Conservation (phyloP, 768 basidiomycete species). For the Leucosporidium scottii region DNA sequence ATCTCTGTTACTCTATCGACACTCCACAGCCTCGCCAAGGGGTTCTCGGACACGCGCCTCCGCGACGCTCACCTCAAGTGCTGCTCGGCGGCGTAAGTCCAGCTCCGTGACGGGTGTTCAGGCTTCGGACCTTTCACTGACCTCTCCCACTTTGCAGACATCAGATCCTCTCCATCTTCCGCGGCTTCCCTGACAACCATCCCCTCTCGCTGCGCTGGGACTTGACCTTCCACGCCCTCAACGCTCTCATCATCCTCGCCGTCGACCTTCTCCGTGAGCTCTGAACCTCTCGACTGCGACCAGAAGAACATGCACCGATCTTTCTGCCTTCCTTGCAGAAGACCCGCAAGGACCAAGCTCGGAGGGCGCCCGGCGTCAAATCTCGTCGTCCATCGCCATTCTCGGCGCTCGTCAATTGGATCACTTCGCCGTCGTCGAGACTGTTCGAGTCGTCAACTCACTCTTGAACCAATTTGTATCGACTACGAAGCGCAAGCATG, state of each 20-base stretch:
- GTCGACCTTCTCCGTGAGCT: conserved; percentile 27
- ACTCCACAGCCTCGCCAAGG: conserved; percentile 23
- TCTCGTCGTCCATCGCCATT: too few relatives aligned
- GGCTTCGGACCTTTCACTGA: background rate
- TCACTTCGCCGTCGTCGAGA: conserved; percentile 1
- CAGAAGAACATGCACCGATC: too few relatives aligned
- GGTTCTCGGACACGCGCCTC: conserved; percentile 16
- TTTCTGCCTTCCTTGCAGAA: background rate
- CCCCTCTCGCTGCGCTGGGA: background rate
- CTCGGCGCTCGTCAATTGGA: too few relatives aligned
- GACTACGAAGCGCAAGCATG: background rate
- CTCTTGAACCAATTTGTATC: background rate
- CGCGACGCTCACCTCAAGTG: background rate
- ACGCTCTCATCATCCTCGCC: conserved; percentile 16
- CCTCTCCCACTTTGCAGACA: background rate
- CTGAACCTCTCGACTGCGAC: too few relatives aligned
- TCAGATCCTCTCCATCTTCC: conserved; percentile 2
- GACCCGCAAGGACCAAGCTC: conserved; percentile 13
- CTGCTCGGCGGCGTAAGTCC: conserved; percentile 21
- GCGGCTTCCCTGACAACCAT: conserved; percentile 3
- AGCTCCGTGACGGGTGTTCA: too few relatives aligned
- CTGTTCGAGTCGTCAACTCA: background rate
- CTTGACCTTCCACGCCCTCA: conserved; percentile 18
- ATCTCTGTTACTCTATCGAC: too few relatives aligned
- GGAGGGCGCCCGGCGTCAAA: too few relatives aligned